phyloP scores from a whole-genome alignment of 345 rosid genomes.

The Euphorbia peplus region DNA sequence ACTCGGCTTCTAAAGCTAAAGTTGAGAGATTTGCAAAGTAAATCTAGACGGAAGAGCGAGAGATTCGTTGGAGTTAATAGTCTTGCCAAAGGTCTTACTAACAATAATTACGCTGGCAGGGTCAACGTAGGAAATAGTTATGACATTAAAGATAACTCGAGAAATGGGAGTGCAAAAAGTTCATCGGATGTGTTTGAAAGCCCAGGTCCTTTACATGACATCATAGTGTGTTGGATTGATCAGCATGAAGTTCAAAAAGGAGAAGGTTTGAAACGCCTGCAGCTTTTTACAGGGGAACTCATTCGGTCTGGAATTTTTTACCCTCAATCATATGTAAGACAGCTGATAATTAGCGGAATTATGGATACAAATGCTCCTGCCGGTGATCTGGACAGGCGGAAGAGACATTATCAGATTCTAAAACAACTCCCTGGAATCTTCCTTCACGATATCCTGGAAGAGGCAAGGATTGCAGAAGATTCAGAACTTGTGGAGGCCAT shows the following conservation, averaged over 20 bases:
- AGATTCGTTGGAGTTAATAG: conserved; percentile 36
- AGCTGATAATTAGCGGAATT: conserved; percentile 85
- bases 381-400: conserved; percentile 52
- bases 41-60: conserved; percentile 35
- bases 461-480: conserved; percentile 59
- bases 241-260: conserved; percentile 81
- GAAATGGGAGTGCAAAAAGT: conserved; percentile 20
- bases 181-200: conserved; percentile 65
- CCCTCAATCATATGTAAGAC: conserved; percentile 91
- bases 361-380: conserved; percentile 51
- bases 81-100: conserved; percentile 24
- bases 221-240: conserved; percentile 96
- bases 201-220: conserved; percentile 92
- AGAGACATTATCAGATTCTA: conserved; percentile 72
- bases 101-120: conserved; percentile 33
- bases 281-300: conserved; percentile 72
- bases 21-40: conserved; percentile 49
- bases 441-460: conserved; percentile 58
- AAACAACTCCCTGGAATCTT: conserved; percentile 78
- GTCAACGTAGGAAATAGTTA: conserved; percentile 27
- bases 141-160: conserved; percentile 30
- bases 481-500: conserved; percentile 59
- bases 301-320: conserved; percentile 74
- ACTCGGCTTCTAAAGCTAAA: conserved; percentile 75
- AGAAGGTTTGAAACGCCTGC: conserved; percentile 71